Percentiles rank a stretch among this genome's conserved stretches.
phyloP scores from a whole-genome alignment of 192 early-diverging fungal genomes.

The Diversispora epigaea region DNA sequence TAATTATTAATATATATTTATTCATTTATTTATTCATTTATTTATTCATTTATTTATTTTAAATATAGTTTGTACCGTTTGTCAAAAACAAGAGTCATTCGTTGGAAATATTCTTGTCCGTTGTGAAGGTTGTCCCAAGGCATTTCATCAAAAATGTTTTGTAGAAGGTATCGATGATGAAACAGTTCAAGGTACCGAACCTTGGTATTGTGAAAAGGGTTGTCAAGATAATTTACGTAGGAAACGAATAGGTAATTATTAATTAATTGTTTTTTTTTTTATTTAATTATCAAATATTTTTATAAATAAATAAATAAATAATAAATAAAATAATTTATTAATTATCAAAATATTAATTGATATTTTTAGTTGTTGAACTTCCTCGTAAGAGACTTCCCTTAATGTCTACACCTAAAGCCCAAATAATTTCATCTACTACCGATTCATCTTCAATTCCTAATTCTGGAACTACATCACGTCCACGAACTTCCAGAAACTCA shows the following conservation, averaged over 20 bases:
- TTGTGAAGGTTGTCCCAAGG: constrained; percentile 83
- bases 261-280: background rate
- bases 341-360: background rate
- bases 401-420: constrained; percentile 59
- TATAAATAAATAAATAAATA: too few relatives aligned
- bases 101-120: constrained; percentile 64
- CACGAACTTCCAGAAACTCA: constrained; percentile 29
- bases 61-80: constrained; percentile 61
- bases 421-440: background rate
- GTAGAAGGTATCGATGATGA: constrained; percentile 43
- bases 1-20: background rate
- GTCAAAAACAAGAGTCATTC: constrained; percentile 67
- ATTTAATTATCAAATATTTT: background rate
- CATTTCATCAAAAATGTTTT: constrained; percentile 77
- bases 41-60: background rate
- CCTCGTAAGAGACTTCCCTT: constrained; percentile 61
- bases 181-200: constrained; percentile 46
- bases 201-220: constrained; percentile 63
- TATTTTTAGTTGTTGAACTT: constrained; percentile 49
- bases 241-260: constrained; percentile 48
- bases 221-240: constrained; percentile 58
- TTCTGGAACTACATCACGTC: constrained; percentile 31
- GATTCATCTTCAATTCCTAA: constrained; percentile 33
- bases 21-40: background rate
- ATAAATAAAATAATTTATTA: background rate